A percentile compares a stretch with the other conserved stretches of the same genome.
These are phyloP conservation scores for Aureobasidium lini DNA, from an alignment of 2,329 filamentous ascomycete genomes.

Conservation along the genomic window DNA sequence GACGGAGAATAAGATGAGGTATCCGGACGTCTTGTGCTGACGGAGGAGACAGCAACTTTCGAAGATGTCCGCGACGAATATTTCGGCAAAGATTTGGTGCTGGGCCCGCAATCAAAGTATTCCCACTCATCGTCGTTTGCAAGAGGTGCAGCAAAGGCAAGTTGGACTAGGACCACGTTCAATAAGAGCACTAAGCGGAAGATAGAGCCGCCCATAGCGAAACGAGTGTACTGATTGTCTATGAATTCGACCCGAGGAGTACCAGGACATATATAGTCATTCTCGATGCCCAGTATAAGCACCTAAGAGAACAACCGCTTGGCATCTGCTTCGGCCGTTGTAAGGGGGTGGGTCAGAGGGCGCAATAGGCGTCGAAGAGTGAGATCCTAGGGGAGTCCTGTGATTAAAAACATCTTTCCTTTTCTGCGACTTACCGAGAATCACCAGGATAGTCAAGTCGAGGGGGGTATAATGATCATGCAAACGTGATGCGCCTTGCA, in stretches of 20 bases:
- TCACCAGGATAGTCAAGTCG: not conserved
- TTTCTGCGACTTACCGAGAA: not conserved
- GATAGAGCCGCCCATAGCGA: not conserved
- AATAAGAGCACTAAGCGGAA: not conserved
- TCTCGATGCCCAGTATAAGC: not conserved
- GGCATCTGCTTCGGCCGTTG: not conserved
- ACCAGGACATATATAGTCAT: not conserved
- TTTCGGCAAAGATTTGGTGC: not conserved
- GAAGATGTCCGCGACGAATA: not conserved
- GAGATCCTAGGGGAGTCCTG: not conserved
- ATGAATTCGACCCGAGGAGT: not conserved
- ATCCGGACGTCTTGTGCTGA: not conserved
- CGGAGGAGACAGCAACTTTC: not conserved
- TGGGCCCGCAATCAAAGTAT: not conserved
- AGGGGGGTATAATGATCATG: constrained; percentile 6
- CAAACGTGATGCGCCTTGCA: constrained; percentile 4
- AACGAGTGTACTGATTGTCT: not conserved
- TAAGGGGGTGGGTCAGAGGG: constrained; percentile 8
- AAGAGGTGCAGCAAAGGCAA: not conserved
- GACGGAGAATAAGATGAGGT: not conserved
- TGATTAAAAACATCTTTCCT: not conserved
- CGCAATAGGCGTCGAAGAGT: not conserved
- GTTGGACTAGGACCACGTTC: not conserved
- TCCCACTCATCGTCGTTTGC: not conserved
- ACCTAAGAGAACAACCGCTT: not conserved